Conservation (phyloP, 2,329 filamentous ascomycete genomes). For the Trichoderma hamatum region DNA sequence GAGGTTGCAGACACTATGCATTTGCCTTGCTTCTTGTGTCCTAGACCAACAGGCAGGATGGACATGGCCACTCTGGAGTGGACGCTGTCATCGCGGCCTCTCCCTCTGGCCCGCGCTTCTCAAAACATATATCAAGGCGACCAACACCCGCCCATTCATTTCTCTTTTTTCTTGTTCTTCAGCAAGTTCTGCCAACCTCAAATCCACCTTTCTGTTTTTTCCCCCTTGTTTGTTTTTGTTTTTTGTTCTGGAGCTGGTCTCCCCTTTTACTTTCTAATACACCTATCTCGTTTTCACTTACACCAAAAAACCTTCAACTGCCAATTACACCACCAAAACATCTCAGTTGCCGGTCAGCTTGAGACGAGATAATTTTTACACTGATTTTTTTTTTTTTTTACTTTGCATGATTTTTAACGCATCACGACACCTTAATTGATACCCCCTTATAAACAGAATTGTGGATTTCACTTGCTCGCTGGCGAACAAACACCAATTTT, state of each 20-base stretch:
- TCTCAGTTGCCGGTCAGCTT: constrained; percentile 48
- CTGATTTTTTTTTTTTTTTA: constrained; percentile 34
- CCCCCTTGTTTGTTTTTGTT: constrained; percentile 42
- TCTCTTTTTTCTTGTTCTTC: constrained; percentile 57
- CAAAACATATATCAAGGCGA: constrained; percentile 27
- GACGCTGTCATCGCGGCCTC: constrained; percentile 8
- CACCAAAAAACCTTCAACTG: constrained; percentile 21
- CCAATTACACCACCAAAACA: constrained; percentile 30
- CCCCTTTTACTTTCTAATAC: constrained; percentile 41
- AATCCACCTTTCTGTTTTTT: constrained; percentile 57
- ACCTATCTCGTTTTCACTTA: constrained; percentile 37
- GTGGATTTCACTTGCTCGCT: constrained; percentile 61
- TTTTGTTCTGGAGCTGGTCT: constrained; percentile 59
- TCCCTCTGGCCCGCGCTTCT: constrained; percentile 14
- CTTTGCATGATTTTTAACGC: constrained; percentile 30
- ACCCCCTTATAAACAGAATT: constrained; percentile 51
- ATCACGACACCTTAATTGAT: constrained; percentile 35
- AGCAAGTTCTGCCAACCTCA: constrained; percentile 65
- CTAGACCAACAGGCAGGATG: constrained; percentile 7
- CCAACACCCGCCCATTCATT: constrained; percentile 38
- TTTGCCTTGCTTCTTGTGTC: constrained; percentile 7
- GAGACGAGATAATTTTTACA: constrained; percentile 36
- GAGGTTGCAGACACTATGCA: constrained; percentile 12
- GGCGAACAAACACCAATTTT: constrained; percentile 37
- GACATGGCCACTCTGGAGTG: neutral